phyloP scores from a whole-genome alignment of 2,329 filamentous ascomycete genomes.

The Fusarium gaditjirri region DNA sequence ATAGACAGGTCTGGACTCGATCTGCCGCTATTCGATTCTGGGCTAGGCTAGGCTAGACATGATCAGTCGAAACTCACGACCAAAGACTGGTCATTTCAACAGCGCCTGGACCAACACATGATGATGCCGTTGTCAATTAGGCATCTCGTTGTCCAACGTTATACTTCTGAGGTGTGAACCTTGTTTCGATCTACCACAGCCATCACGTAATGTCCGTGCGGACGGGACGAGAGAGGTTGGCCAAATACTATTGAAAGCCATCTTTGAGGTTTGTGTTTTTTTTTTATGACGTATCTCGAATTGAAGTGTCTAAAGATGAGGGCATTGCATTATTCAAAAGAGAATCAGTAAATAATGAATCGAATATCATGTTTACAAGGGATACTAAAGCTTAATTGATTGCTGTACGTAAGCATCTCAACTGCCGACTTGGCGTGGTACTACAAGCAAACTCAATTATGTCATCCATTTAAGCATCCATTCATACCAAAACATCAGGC shows the following conservation, averaged over 20 bases:
- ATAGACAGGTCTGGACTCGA: not conserved
- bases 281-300: not conserved
- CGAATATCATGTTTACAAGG: not conserved
- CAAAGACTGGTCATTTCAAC: not conserved
- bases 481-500: not conserved
- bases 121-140: not conserved
- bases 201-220: not conserved
- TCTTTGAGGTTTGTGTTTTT: not conserved
- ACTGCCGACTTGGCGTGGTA: conserved; percentile 16
- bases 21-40: conserved; percentile 5
- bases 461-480: conserved; percentile 17
- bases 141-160: not conserved
- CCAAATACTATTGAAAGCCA: not conserved
- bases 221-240: not conserved
- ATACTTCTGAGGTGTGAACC: conserved; percentile 38
- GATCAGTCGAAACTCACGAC: not conserved
- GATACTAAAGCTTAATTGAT: not conserved
- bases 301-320: not conserved
- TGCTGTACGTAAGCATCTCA: conserved; percentile 25
- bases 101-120: not conserved
- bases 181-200: conserved; percentile 15
- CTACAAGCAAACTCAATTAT: conserved; percentile 15
- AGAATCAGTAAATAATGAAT: not conserved
- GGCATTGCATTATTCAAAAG: not conserved
- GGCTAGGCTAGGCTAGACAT: not conserved